Base-by-base conservation (phyloP, 192 early-diverging fungal species). In the Obelidium mucronatum region DNA sequence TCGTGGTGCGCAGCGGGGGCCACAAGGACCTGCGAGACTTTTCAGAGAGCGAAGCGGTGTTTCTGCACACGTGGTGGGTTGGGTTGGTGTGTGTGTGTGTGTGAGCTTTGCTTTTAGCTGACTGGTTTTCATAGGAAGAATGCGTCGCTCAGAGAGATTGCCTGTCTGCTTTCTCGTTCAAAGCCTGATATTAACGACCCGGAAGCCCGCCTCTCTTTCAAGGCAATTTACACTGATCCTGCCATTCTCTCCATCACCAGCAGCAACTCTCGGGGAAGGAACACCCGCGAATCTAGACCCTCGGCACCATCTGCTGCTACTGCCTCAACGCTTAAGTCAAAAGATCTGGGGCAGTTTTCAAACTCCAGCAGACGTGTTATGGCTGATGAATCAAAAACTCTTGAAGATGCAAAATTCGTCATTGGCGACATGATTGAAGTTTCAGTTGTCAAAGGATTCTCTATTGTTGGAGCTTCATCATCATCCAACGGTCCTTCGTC, bases 401-500 rank as follows among this genome's bases (percentile, higher is more conserved):
- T 72, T 4, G 54, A 72, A n/a, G 34, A 58, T 26, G 8, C 30
- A 26, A 8, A 40, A 13, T 54, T 54, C n/a, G 69, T 72, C 26
- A 42, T 42, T 37, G 69, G 69, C 8, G 69, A 72, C n/a, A 30
- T 72, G 53, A 13, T 72, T 13, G 69, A 72, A 36, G 54, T 72
- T 11, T 35, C 26, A 1, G 39, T 72, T 26, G 36, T 40, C 8
- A 72, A 72, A 30, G 54, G 53, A 8, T 34, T 72, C 58, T 72
- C 69, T 24, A 72, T 72, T 72, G 69, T 58, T 1, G 69, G 69
- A 31, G 40, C 53, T n/a, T n/a, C n/a, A n/a, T n/a, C n/a, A n/a
- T n/a, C n/a, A n/a, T n/a, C n/a, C n/a, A n/a, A n/a, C n/a, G n/a
- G n/a, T n/a, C n/a, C n/a, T n/a, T n/a, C n/a, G n/a, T n/a, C n/a